These are phyloP conservation scores for Leccinum olivaceopallidum DNA, from an alignment of 768 basidiomycete genomes.

Conservation along the genomic window DNA sequence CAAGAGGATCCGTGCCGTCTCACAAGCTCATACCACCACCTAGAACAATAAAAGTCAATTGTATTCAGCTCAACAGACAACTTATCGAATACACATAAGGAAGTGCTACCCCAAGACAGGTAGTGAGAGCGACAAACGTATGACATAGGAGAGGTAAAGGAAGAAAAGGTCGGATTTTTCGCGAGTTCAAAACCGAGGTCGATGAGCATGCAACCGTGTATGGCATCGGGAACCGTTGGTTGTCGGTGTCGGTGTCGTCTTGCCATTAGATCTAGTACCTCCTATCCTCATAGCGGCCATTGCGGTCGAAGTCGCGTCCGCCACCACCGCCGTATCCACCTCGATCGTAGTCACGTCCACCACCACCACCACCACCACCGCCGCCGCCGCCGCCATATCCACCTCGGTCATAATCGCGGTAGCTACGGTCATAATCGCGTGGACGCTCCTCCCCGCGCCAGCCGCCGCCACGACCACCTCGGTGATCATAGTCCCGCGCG, in stretches of 20 bases:
- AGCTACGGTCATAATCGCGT: constrained; percentile 26
- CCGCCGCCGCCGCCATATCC: constrained; percentile 15
- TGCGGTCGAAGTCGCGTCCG: constrained; percentile 41
- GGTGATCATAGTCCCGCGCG: constrained; percentile 61
- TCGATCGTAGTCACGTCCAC: constrained; percentile 42
- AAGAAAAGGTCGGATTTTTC: constrained; percentile 1
- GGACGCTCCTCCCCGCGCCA: constrained; percentile 40
- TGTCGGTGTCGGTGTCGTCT: not conserved
- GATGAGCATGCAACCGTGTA: constrained; percentile 4
- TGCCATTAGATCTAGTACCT: constrained; percentile 35
- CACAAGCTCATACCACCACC: not conserved
- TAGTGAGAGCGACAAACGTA: constrained; percentile 1
- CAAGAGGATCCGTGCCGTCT: not conserved
- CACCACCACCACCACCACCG: constrained; percentile 16
- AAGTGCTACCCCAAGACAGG: constrained; percentile 7
- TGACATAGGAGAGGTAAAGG: not conserved
- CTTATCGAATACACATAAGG: constrained; percentile 26
- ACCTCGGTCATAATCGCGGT: constrained; percentile 43
- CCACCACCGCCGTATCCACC: constrained; percentile 26
- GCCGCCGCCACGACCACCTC: constrained; percentile 40
- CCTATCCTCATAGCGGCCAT: constrained; percentile 43
- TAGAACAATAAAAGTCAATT: constrained; percentile 5
- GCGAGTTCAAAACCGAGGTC: not conserved
- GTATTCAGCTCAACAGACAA: constrained; percentile 21
- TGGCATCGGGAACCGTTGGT: not conserved